Evolutionary conservation across 495 filamentous ascomycete genomes (phyloP), one percentile per base, ranked within the genome.

Genomic region (Penicillium tannophilum): DNA sequence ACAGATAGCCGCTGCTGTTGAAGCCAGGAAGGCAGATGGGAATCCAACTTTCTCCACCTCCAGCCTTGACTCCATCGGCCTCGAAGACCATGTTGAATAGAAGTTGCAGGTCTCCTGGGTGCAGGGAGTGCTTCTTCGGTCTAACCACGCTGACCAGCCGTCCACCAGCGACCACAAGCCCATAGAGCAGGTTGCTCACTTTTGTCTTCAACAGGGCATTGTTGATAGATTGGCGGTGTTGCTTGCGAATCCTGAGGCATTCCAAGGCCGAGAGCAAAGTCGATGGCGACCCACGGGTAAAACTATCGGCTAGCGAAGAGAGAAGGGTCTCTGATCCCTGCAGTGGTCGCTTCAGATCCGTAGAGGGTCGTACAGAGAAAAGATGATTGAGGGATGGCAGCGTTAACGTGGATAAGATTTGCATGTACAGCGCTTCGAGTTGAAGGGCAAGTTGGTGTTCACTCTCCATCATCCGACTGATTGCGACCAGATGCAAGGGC

Each of bases 1-100:
- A 97, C 2, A 99, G 82, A 70, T 94, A 98, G n/a, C 95, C 95
- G 48, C 86, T 89, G 66, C 90, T 96, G 76, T 99, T 99, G 78
- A 99, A 99, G 6, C 92, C 93, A 10, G 95, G 95, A 10, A 99
- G 83, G 63, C 95, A 98, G 8, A 99, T 82, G 2, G 95, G 95
- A 39, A 97, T 93, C 95, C 95, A 98, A 64, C 93, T 97, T 71
- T 99, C 95, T 16, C 92, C 93, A 28, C 92, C 94, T 6, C 89
- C 91, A 45, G 86, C 86, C 61, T 92, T 92, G 66, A 99, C 87
- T 36, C 90, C 88, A 44, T 89, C 88, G 4, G 93, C 91, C 69
- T 95, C 93, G 62, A 97, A 98, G n/a, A 99, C 85, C 95, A 99
- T 98, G 65, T 97, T 97, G 81, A 99, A 98, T 28, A 99, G 88